These are phyloP conservation scores for Hyaloscypha variabilis DNA, from an alignment of 495 filamentous ascomycete species.

Conservation along the genomic window DNA sequence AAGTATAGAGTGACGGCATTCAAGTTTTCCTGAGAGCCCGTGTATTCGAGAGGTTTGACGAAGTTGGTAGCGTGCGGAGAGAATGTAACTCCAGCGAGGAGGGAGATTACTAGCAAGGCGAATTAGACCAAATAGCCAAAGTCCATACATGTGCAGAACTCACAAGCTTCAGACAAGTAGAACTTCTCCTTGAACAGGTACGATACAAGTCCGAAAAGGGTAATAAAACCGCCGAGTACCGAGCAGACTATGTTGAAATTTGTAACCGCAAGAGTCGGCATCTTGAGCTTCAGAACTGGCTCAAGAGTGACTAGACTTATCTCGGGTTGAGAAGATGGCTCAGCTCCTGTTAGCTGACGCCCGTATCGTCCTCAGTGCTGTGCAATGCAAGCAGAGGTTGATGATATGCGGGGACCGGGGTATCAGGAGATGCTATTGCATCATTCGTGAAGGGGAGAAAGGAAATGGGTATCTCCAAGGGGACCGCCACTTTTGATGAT, in stretches of 20 bases:
- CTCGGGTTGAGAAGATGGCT: neutral
- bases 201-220: conserved; percentile 84
- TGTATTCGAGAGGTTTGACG: conserved; percentile 76
- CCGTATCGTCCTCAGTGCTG: conserved; percentile 39
- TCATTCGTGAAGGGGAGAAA: conserved; percentile 35
- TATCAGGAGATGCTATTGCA: conserved; percentile 49
- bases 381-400: conserved; percentile 33
- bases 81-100: conserved; percentile 77
- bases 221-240: conserved; percentile 84
- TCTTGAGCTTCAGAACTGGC: conserved; percentile 35
- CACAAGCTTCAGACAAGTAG: conserved; percentile 89
- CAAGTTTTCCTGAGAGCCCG: conserved; percentile 60
- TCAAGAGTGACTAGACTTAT: neutral
- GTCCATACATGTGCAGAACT: conserved; percentile 29
- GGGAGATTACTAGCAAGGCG: conserved; percentile 69
- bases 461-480: neutral
- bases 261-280: conserved; percentile 77
- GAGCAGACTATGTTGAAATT: conserved; percentile 87
- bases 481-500: conserved; percentile 27
- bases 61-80: conserved; percentile 79
- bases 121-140: neutral
- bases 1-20: conserved; percentile 77
- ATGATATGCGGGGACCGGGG: conserved; percentile 26
- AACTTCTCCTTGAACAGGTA: conserved; percentile 89
- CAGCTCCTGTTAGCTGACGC: conserved; percentile 36